Base-by-base conservation (phyloP, 805 yeast species). In the Tetrapisispora phaffii region DNA sequence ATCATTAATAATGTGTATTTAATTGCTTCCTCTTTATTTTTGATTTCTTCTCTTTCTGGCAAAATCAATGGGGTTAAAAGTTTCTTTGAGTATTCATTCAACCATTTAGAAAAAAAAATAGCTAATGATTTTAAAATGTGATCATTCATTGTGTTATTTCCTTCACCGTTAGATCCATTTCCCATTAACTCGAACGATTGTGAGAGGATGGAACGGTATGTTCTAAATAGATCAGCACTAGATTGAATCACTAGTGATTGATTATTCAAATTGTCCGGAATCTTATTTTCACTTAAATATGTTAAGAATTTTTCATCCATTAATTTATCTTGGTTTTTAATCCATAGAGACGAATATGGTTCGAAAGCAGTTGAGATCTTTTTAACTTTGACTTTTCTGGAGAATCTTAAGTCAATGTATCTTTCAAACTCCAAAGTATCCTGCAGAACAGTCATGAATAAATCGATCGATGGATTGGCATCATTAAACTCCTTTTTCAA, bases 281-380 rank as follows among this genome's bases (percentile, higher is more conserved):
- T 63, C 48, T 77, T 76, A 5, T 79, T 66, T 20, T 76, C 74
- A 42, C 79, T 73, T 58, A 79, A 66, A 57, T 81, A 87, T 44
- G 80, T 84, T 34, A 76, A 58, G 45, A 89, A 69, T 54, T 82
- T 85, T 7, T 73, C 68, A 34, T 75, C 73, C 52, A 90, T 70
- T 28, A 72, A 60, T 9, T 73, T 68, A 49, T 85, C 88, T 64
- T 93, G 97, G 56, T 86, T 84, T 17, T 79, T 79, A 10, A 93
- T 80, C 97, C 97, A 93, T 13, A 86, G 64, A 34, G 75, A 75
- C 39, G 93, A 69, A 59, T 83, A 86, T 1, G 97, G 96, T 60
- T 86, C 95, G 59, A 93, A 89, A 29, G 81, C 79, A 39, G 69
- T 72, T 34, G 82, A 85, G 46, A 78, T 75, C 42, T 64, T 70